Evolutionary conservation across 2,329 filamentous ascomycete species (phyloP), one percentile per base, ranked within the genome.

Genomic region (Dactylellina cionopaga): DNA sequence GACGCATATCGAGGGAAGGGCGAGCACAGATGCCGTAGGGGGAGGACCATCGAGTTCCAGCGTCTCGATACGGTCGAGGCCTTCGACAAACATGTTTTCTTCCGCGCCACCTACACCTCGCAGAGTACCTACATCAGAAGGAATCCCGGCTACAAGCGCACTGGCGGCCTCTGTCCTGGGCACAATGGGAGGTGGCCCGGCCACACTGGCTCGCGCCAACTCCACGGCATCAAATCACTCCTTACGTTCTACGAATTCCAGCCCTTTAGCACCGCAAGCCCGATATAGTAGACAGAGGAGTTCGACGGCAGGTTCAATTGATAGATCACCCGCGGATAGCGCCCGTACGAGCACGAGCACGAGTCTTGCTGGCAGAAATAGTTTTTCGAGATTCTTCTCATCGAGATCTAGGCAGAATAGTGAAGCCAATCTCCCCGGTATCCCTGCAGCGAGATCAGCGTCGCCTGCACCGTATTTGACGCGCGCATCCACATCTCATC

Each of bases 361-460:
- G n/a, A 71, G 58, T 19, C 44, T 62, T n/a, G 69, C 51, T n/a
- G 92, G 93, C 3, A 87, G 95, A 60, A 95, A 93, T 80, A 98
- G 94, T 80, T 92, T 99, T 77, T 92, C 93, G 58, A 95, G 96
- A 76, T 83, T 98, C 17, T 88, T 99, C 77, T 89, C 88, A 31
- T 84, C 87, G 74, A 87, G 93, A 74, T 85, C 96, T 70, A 87
- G 94, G 51, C 91, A 96, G 77, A 91, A 92, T 76, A 91, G 91
- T 0, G 92, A 96, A 49, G 85, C 89, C 4, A 82, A 86, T 39
- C 85, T 85, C 51, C 85, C 84, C 24, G 86, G 89, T 13, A 49
- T 70, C 7, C 58, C 75, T n/a, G n/a, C n/a, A 33, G 69, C 75
- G 5, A 62, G 76, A 54, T 73, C 71, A 65, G 52, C 74, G 10